Percentiles rank a stretch among this genome's conserved stretches.
These are phyloP conservation scores for Serendipita sp. DNA, from an alignment of 768 basidiomycete genomes.

Conservation along the genomic window DNA sequence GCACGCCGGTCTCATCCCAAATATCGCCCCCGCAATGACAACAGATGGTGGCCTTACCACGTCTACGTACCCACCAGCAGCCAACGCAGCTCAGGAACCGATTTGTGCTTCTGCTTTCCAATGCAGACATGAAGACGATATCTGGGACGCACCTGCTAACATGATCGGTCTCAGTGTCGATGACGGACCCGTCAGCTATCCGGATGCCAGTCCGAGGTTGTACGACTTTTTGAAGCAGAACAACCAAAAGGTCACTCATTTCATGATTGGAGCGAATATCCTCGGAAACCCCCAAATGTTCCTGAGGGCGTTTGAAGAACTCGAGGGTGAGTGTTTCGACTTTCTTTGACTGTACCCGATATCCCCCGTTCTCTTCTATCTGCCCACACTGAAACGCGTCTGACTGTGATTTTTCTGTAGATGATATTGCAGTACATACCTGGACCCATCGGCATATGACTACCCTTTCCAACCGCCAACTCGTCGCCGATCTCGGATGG, in stretches of 20 bases:
- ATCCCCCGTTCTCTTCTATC: too few relatives aligned
- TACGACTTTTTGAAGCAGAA: slow-evolving; percentile 53
- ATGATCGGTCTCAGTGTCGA: slow-evolving; percentile 56
- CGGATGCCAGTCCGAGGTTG: slow-evolving; percentile 27
- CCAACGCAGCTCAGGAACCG: slow-evolving; percentile 23
- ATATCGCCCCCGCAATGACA: slow-evolving; percentile 37
- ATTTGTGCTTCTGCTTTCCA: slow-evolving; percentile 68
- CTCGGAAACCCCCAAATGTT: slow-evolving; percentile 41
- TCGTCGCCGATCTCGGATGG: slow-evolving; percentile 71
- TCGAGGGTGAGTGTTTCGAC: slow-evolving; percentile 11
- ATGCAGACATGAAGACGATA: slow-evolving; percentile 42
- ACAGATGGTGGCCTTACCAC: slow-evolving; percentile 18
- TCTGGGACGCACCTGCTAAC: slow-evolving; percentile 66
- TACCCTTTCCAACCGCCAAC: slow-evolving; percentile 46
- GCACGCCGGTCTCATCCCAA: slow-evolving; percentile 54
- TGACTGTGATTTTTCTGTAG: background rate
- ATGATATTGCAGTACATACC: slow-evolving; percentile 37
- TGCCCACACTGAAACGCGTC: too few relatives aligned
- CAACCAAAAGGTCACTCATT: slow-evolving; percentile 64
- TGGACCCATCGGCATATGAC: slow-evolving; percentile 76
- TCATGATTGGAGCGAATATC: slow-evolving; percentile 77
- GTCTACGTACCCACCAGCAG: slow-evolving; percentile 24
- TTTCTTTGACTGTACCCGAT: too few relatives aligned
- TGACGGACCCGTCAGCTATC: slow-evolving; percentile 43
- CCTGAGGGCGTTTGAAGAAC: slow-evolving; percentile 28